phyloP scores from a whole-genome alignment of 768 basidiomycete species.

The Termitomyces sp. region DNA sequence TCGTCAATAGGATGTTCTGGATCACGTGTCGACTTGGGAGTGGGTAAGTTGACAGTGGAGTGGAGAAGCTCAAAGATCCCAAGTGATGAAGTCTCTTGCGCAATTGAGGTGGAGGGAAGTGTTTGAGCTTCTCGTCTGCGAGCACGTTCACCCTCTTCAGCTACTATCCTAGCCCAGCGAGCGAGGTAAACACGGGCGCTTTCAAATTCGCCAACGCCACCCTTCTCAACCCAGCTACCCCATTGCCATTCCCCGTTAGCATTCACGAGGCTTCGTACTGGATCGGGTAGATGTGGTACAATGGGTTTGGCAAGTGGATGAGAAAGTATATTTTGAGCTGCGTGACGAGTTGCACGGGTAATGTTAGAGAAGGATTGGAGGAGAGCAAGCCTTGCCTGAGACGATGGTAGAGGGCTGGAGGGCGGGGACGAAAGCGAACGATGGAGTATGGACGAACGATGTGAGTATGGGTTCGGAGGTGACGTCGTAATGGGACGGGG shows the following conservation, averaged over 20 bases:
- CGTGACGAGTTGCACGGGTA: constrained; percentile 87
- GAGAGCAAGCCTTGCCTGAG: constrained; percentile 75
- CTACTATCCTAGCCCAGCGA: constrained; percentile 94
- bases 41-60: constrained; percentile 72
- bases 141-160: constrained; percentile 94
- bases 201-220: constrained; percentile 94
- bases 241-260: constrained; percentile 90
- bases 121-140: constrained; percentile 75
- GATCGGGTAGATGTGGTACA: constrained; percentile 92
- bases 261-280: constrained; percentile 84
- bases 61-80: constrained; percentile 88
- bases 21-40: constrained; percentile 78
- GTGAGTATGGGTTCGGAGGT: constrained; percentile 50
- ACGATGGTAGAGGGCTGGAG: constrained; percentile 44
- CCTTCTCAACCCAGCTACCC: constrained; percentile 91
- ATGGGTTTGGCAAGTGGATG: constrained; percentile 96
- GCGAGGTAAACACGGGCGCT: constrained; percentile 95
- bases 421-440: constrained; percentile 64
- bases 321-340: constrained; percentile 91
- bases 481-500: constrained; percentile 56
- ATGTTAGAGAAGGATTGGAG: constrained; percentile 94
- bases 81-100: constrained; percentile 65
- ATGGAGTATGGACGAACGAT: constrained; percentile 74
- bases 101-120: constrained; percentile 47
- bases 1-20: constrained; percentile 74